Evolutionary conservation across 768 basidiomycete species (phyloP).

Genomic region (Termitomyces heimii): DNA sequence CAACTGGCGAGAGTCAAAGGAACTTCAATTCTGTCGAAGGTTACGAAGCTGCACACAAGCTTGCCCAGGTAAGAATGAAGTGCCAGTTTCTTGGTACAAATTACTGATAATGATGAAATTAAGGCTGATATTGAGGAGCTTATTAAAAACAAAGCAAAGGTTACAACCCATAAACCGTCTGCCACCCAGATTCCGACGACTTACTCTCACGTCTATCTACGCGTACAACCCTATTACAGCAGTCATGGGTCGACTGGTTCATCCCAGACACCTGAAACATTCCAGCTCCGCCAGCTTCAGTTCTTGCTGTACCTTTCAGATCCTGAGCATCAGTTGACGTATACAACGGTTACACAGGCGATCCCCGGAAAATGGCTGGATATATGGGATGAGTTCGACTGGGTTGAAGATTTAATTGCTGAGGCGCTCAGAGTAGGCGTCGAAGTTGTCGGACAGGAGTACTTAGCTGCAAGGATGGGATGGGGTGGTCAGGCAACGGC

Average conservation of each 20-base stretch:
- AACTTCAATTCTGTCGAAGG: conserved; percentile 83
- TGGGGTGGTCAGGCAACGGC: conserved; percentile 40
- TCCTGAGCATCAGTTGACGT: conserved; percentile 71
- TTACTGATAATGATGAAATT: background rate
- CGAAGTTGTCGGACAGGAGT: conserved; percentile 91
- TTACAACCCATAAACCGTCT: conserved; percentile 26
- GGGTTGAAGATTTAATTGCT: conserved; percentile 95
- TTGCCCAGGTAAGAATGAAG: conserved; percentile 58
- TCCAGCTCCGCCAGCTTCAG: conserved; percentile 46
- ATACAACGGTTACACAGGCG: conserved; percentile 77
- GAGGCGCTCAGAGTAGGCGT: conserved; percentile 80
- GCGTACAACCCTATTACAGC: conserved; percentile 82
- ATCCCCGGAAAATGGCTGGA: conserved; percentile 84
- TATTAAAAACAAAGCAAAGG: conserved; percentile 52
- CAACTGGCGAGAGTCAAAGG: conserved; percentile 48
- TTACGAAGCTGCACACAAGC: conserved; percentile 76
- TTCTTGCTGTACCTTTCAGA: conserved; percentile 73
- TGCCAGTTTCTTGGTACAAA: conserved; percentile 2
- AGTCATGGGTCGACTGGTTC: conserved; percentile 30
- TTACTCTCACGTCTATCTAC: conserved; percentile 88
- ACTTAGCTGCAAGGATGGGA: conserved; percentile 81
- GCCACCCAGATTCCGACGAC: conserved; percentile 52
- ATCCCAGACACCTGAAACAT: conserved; percentile 25
- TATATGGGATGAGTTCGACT: conserved; percentile 87
- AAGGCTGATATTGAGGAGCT: conserved; percentile 78